Evolutionary conservation across 1,284 basidiomycete genomes (phyloP).

Genomic region (Microbotryum lychnidis-dioicae): DNA sequence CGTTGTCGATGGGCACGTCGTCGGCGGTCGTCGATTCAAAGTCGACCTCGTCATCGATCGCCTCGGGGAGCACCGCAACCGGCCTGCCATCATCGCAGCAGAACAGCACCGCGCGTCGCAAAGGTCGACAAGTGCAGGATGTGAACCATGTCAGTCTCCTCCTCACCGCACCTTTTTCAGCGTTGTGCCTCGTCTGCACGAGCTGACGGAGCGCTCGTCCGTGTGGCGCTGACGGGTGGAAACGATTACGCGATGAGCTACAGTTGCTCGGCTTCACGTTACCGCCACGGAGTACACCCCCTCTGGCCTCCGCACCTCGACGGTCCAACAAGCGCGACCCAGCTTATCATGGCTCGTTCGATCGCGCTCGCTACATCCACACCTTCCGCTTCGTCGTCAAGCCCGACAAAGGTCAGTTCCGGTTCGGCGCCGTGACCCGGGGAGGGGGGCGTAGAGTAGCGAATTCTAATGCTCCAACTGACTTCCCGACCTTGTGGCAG

Average conservation of each 20-base stretch:
- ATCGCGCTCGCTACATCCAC: conserved; percentile 58
- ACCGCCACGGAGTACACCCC: conserved; percentile 24
- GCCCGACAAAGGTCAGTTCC: conserved; percentile 45
- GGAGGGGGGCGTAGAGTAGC: background rate
- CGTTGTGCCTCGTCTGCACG: background rate
- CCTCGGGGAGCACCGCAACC: too few relatives aligned
- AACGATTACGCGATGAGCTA: too few relatives aligned
- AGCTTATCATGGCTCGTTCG: conserved; percentile 2
- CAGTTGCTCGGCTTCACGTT: conserved; percentile 35
- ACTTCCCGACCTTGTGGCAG: conserved; percentile 34
- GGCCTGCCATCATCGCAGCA: too few relatives aligned
- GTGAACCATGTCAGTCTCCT: background rate
- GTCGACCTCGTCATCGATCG: too few relatives aligned
- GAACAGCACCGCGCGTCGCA: background rate
- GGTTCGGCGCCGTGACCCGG: background rate
- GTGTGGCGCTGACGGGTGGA: too few relatives aligned
- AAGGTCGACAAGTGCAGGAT: background rate
- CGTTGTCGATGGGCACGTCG: too few relatives aligned
- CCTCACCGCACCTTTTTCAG: background rate
- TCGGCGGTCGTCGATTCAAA: too few relatives aligned
- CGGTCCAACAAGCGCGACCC: conserved; percentile 19
- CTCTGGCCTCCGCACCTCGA: conserved; percentile 18
- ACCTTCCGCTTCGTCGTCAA: conserved; percentile 91
- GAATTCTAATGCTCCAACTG: too few relatives aligned
- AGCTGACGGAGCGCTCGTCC: background rate